A percentile compares a stretch with the other conserved stretches of the same genome.
phyloP scores from a whole-genome alignment of 2,329 filamentous ascomycete genomes.

The Dactylonectria macrodidyma region DNA sequence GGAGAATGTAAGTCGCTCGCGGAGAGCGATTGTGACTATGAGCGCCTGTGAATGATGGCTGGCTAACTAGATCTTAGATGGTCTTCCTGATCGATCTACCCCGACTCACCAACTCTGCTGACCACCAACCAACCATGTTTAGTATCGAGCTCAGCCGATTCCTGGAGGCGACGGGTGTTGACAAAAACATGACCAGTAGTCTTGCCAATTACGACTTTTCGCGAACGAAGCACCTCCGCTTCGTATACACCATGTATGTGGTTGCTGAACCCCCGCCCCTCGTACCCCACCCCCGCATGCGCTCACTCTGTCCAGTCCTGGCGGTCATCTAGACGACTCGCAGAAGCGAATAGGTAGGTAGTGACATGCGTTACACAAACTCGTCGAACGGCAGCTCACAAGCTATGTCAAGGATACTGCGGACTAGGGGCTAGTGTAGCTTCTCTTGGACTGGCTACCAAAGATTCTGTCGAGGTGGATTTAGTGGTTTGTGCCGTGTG shows the following conservation, averaged over 20 bases:
- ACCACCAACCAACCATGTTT: constrained; percentile 65
- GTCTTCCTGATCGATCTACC: constrained; percentile 96
- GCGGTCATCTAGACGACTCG: constrained; percentile 51
- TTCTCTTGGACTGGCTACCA: constrained; percentile 72
- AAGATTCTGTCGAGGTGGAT: constrained; percentile 75
- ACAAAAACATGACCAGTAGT: constrained; percentile 75
- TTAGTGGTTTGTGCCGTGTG: constrained; percentile 71
- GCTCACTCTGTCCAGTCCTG: constrained; percentile 51
- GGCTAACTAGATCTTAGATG: constrained; percentile 64
- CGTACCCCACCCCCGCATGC: constrained; percentile 4
- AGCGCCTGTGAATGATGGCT: constrained; percentile 26
- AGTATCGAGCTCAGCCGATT: constrained; percentile 80
- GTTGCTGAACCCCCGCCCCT: neutral
- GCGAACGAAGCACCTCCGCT: constrained; percentile 78
- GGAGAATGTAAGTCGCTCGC: constrained; percentile 77
- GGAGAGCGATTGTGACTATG: constrained; percentile 31
- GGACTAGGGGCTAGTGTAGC: constrained; percentile 79
- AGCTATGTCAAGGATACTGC: constrained; percentile 72
- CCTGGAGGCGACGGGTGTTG: constrained; percentile 75
- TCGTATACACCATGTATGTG: constrained; percentile 87
- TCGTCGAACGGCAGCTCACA: constrained; percentile 42
- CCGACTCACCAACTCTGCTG: constrained; percentile 58
- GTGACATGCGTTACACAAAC: constrained; percentile 27
- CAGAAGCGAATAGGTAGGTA: constrained; percentile 51
- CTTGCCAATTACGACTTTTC: constrained; percentile 87